A percentile compares a stretch with the other conserved stretches of the same genome.
Evolutionary conservation across 306 rosid species (phyloP).

Genomic region (Cicer chorassanicum): DNA sequence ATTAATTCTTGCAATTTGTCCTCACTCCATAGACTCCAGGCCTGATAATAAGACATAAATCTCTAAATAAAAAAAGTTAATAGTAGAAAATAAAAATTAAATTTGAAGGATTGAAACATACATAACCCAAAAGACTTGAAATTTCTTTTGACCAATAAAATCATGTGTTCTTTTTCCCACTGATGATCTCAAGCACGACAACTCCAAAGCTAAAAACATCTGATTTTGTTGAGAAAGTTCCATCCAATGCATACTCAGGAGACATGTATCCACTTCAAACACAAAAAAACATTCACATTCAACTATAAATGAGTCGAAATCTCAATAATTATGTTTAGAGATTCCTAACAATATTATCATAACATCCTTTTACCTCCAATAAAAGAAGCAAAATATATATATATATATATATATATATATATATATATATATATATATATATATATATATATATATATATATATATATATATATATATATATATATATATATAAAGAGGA

Average conservation of each 20-base stretch:
- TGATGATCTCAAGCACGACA: constrained; percentile 35
- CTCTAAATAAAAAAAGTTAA: too few species aligned
- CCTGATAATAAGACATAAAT: not conserved
- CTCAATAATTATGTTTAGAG: not conserved
- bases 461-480: too few species aligned
- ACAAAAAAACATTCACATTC: not conserved
- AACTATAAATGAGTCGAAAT: not conserved
- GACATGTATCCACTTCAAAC: not conserved
- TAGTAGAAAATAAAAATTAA: not conserved
- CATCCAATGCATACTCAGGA: constrained; percentile 8
- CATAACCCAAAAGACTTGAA: constrained; percentile 55
- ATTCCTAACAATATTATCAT: too few species aligned
- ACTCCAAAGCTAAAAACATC: constrained; percentile 24
- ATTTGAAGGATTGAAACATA: constrained; percentile 23
- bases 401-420: too few species aligned
- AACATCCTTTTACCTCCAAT: not conserved
- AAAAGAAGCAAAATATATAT: not conserved
- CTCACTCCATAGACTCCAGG: constrained; percentile 57
- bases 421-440: too few species aligned
- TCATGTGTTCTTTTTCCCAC: constrained; percentile 53
- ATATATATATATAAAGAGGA: too few species aligned
- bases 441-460: too few species aligned
- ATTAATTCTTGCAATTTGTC: constrained; percentile 50
- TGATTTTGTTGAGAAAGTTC: not conserved
- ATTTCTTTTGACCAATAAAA: constrained; percentile 40